These are phyloP conservation scores for Westerdykella sp. DNA, from an alignment of 2,329 filamentous ascomycete species.

Conservation along the genomic window DNA sequence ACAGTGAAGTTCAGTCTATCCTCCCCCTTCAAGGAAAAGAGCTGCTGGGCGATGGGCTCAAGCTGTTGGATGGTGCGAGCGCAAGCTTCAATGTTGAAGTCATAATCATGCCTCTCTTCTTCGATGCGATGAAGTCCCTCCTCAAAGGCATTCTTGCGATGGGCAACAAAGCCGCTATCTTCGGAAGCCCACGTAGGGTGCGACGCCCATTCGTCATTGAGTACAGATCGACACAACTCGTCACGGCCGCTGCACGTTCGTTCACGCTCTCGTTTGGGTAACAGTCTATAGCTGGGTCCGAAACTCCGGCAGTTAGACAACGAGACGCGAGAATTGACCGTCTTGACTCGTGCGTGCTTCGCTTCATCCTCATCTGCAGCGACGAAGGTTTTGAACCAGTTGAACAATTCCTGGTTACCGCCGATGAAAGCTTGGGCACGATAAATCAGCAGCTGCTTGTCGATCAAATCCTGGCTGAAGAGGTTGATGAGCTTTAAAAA, in stretches of 20 bases:
- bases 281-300: conserved; percentile 86
- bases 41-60: conserved; percentile 86
- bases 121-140: conserved; percentile 93
- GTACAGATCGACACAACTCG: conserved; percentile 83
- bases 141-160: conserved; percentile 93
- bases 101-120: conserved; percentile 96
- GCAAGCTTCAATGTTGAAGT: conserved; percentile 96
- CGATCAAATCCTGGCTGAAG: conserved; percentile 88
- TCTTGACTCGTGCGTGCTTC: conserved; percentile 46
- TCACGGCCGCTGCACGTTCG: conserved; percentile 92
- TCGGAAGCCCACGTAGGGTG: conserved; percentile 99
- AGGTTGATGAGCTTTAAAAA: conserved; percentile 97
- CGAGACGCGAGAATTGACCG: conserved; percentile 77
- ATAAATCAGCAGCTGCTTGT: conserved; percentile 73
- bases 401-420: conserved; percentile 80
- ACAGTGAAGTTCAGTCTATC: conserved; percentile 73
- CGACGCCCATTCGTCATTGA: conserved; percentile 98
- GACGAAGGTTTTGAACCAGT: conserved; percentile 80
- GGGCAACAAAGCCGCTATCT: conserved; percentile 94
- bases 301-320: conserved; percentile 93
- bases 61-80: conserved; percentile 92
- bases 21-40: conserved; percentile 66
- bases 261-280: conserved; percentile 84
- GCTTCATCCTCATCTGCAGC: conserved; percentile 59
- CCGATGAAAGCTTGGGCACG: conserved; percentile 83